Conservation (phyloP, 495 filamentous ascomycete species). For the Diplogelasinospora grovesii region DNA sequence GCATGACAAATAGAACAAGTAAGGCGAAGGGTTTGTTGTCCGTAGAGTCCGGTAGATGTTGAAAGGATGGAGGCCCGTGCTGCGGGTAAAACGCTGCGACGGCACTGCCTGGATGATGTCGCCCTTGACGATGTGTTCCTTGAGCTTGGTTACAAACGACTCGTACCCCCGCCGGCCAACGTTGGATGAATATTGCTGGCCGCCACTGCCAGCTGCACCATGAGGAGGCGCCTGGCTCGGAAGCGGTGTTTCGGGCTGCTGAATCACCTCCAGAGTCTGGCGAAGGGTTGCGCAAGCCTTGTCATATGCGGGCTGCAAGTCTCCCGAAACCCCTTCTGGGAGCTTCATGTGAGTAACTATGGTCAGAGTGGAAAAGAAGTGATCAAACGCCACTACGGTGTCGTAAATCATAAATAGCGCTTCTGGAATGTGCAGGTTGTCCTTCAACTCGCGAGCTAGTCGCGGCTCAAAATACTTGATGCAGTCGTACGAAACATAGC, state of each 20-base stretch:
- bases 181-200: constrained; percentile 74
- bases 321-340: constrained; percentile 34
- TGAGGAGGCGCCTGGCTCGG: constrained; percentile 68
- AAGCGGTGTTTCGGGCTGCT: constrained; percentile 65
- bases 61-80: constrained; percentile 87
- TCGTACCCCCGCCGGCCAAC: constrained; percentile 87
- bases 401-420: constrained; percentile 97
- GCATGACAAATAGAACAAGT: constrained; percentile 94
- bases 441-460: constrained; percentile 78
- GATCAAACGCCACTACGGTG: constrained; percentile 90
- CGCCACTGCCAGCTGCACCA: constrained; percentile 56
- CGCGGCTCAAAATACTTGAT: constrained; percentile 95
- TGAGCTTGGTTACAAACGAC: constrained; percentile 69
- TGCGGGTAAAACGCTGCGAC: constrained; percentile 83
- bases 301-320: constrained; percentile 53
- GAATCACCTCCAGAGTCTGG: constrained; percentile 59
- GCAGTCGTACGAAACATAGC: constrained; percentile 96
- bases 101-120: constrained; percentile 98
- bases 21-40: constrained; percentile 91
- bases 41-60: constrained; percentile 97
- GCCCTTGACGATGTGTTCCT: constrained; percentile 79
- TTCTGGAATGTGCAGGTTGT: constrained; percentile 82
- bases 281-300: constrained; percentile 56
- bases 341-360: constrained; percentile 82
- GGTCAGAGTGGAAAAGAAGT: constrained; percentile 87